Evolutionary conservation across 768 basidiomycete species (phyloP), one percentile per base, ranked within the genome.

Genomic region (Boletus edulis): DNA sequence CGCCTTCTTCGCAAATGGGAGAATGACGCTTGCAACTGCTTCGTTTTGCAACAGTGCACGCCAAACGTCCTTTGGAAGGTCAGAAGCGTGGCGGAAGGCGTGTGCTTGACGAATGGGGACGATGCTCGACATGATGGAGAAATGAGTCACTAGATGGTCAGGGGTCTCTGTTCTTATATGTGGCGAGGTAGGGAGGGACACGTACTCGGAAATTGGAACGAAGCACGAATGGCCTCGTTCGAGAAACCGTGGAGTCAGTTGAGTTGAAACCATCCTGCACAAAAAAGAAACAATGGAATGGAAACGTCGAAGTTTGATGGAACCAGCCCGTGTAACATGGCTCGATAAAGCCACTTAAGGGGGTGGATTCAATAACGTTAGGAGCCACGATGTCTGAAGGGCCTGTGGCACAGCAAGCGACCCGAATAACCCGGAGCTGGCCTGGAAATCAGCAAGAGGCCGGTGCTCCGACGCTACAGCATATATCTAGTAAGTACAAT

Each of bases 1-100:
- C 22, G 68, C 60, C 55, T 73, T 75, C 44, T 49, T 58, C 1
- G 75, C 76, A 27, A 72, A 72, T 0, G 80, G 73, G 15, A 73
- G 67, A 18, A 81, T 61, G 41, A 78, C 57, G 49, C 81, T 81
- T 3, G 77, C 70, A 4, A 65, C 47, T 0, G 60, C 64, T 35
- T 77, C 72, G 9, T 71, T 49, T 5, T 49, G 55, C 1, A 27
- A 38, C 13, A 81, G 53, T 2, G 63, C 59, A 2, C 54, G 53
- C 71, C 73, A 74, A 3, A 75, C 72, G 1, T 60, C 38, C 3
- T 42, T 5, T 1, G 60, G 38, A 10, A 80, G 40, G 10, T 59
- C 55, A 1, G 45, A 8, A 3, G 60, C 54, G 7, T 47, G 29
- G 9, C 4, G 51, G 55, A 49, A 63, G 2, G 54, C 6, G 14